Evolutionary conservation across 305 asterid genomes (phyloP).

Genomic region (Petunia hybrid): DNA sequence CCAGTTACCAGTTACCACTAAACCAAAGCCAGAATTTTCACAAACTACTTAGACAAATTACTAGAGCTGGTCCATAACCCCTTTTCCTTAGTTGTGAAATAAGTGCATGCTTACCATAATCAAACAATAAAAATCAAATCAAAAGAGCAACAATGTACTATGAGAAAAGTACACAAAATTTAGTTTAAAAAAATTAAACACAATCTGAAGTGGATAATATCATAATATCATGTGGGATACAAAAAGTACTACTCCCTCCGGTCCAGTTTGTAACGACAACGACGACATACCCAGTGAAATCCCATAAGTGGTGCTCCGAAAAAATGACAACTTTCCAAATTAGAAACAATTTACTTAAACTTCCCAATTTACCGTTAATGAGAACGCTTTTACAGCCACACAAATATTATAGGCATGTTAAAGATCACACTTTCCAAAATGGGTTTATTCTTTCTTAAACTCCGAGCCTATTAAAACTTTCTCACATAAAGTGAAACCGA

Average conservation of each 20-base stretch:
- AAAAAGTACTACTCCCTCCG: background rate
- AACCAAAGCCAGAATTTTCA: background rate
- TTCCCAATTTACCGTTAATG: no score
- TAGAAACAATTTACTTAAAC: no score
- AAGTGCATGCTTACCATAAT: background rate
- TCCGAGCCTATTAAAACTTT: no score
- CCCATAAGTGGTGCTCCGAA: no score
- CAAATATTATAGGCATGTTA: no score
- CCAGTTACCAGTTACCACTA: no score
- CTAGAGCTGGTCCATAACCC: background rate
- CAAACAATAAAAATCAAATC: background rate
- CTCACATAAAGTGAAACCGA: background rate
- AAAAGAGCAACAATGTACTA: conserved; percentile 8
- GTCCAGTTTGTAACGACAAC: no score
- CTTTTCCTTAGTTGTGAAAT: background rate
- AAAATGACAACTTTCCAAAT: no score
- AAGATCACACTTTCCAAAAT: no score
- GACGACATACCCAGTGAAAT: no score
- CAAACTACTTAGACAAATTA: conserved; percentile 1
- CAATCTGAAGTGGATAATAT: background rate
- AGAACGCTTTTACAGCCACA: no score
- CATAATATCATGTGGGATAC: background rate
- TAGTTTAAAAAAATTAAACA: background rate
- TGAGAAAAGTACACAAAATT: background rate
- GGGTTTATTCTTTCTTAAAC: no score